Evolutionary conservation across 805 yeast genomes (phyloP), one percentile per base, ranked within the genome.

Genomic region (Wickerhamomyces rabaulensis): DNA sequence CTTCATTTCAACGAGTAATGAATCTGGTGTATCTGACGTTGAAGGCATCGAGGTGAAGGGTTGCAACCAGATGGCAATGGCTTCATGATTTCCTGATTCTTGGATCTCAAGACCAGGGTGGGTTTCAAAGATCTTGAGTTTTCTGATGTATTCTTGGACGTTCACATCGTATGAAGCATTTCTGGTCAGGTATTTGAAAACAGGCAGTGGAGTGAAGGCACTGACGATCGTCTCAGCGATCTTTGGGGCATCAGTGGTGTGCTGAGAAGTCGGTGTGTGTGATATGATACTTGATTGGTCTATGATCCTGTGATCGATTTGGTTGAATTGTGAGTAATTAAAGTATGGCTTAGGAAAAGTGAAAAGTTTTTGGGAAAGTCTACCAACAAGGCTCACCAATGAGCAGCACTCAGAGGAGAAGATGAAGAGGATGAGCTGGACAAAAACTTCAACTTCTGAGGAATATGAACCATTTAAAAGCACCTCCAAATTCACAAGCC

Each of bases 1-100:
- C n/a, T 26, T 26, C 13, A 45, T 43, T 10, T 48, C 48, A 9
- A 35, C 45, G 31, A 47, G 47, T 2, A 52, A 47, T 5, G 37
- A 40, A 15, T 43, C 36, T 20, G 49, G 41, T 4, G 38, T 38
- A 13, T 9, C 29, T 4, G 12, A 9, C 9, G 37, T n/a, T 10
- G 19, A 29, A 10, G 35, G 41, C 2, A 37, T 16, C 3, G 13
- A 17, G 16, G 6, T 10, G n/a, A n/a, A 22, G 4, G 45, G 45
- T 27, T 25, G 26, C 1, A 43, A 25, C 45, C 45, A 43, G 8
- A 43, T 19, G 4, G 45, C 45, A 17, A 43, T 40, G 5, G 41
- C 40, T 20, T 43, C 38, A 33, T 43, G 45, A 21, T 38, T 21
- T 13, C 26, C 19, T 5, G 45, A 38, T 19, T 42, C 40, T 2